phyloP scores from a whole-genome alignment of 2,329 filamentous ascomycete species.

The Aspergillus costaricaensis region DNA sequence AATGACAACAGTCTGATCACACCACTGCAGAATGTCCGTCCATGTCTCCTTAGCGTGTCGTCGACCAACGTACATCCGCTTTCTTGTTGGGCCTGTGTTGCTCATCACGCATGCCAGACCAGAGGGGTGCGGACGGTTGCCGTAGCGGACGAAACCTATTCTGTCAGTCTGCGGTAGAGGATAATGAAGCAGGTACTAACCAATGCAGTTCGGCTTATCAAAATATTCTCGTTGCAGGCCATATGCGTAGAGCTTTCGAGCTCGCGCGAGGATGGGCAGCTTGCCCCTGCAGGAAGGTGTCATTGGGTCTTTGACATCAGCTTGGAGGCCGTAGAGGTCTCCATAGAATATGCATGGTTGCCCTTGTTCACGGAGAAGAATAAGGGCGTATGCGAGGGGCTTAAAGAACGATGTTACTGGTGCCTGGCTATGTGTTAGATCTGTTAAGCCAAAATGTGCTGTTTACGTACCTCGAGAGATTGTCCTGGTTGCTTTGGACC shows the following conservation, averaged over 20 bases:
- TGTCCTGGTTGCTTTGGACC: slow-evolving; percentile 60
- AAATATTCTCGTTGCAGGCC: slow-evolving; percentile 67
- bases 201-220: slow-evolving; percentile 61
- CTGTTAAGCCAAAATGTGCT: not conserved
- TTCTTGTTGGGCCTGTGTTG: slow-evolving; percentile 51
- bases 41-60: slow-evolving; percentile 62
- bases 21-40: slow-evolving; percentile 63
- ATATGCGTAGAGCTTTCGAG: slow-evolving; percentile 67
- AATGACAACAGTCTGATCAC: slow-evolving; percentile 58
- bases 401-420: slow-evolving; percentile 69
- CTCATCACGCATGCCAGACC: slow-evolving; percentile 62
- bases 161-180: not conserved
- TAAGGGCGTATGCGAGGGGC: slow-evolving; percentile 69
- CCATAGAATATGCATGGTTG: slow-evolving; percentile 71
- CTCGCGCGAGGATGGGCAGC: slow-evolving; percentile 61
- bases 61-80: slow-evolving; percentile 64
- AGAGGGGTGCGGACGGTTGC: slow-evolving; percentile 51
- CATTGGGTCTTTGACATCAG: slow-evolving; percentile 50
- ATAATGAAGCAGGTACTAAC: slow-evolving; percentile 28
- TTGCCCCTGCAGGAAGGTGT: slow-evolving; percentile 56
- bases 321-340: slow-evolving; percentile 65
- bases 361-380: slow-evolving; percentile 65
- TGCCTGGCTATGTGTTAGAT: slow-evolving; percentile 39
- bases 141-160: slow-evolving; percentile 51
- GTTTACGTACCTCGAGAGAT: slow-evolving; percentile 53